A percentile compares a stretch with the other conserved stretches of the same genome.
Conservation (phyloP, 202 grass and related monocot species). For the Schoenoplectus tabernaemontani region DNA sequence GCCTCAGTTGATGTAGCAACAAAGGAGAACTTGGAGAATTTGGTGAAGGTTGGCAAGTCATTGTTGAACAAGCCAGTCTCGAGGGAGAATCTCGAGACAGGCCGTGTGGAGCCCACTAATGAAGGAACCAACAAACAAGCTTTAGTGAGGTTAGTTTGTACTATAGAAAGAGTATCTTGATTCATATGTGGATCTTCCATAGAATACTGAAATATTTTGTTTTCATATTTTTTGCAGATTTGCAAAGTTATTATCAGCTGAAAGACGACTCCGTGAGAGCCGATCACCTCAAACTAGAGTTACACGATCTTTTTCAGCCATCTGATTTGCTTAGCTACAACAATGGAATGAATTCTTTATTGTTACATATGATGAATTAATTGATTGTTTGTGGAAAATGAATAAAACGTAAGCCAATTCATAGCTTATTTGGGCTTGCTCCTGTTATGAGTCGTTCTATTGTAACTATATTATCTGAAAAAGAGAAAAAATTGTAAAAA, state of each 20-base stretch:
- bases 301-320: neutral
- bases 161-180: neutral
- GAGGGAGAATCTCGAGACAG: slow-evolving; percentile 60
- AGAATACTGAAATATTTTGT: neutral
- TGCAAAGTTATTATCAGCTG: slow-evolving; percentile 56
- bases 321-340: neutral
- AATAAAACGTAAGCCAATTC: slow-evolving; percentile 20
- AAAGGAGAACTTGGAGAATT: slow-evolving; percentile 58
- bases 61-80: slow-evolving; percentile 59
- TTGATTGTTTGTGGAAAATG: neutral
- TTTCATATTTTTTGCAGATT: slow-evolving; percentile 34
- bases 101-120: slow-evolving; percentile 33
- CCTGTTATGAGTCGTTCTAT: neutral
- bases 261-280: slow-evolving; percentile 44
- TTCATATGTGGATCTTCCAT: neutral
- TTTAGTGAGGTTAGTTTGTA: slow-evolving; percentile 40
- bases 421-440: neutral
- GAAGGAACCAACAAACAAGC: slow-evolving; percentile 58
- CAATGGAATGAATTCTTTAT: neutral
- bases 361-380: neutral
- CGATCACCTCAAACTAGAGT: slow-evolving; percentile 49
- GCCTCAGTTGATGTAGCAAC: slow-evolving; percentile 60
- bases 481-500: neutral
- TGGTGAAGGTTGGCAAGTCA: slow-evolving; percentile 36
- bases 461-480: neutral